phyloP scores from a whole-genome alignment of 192 early-diverging fungal genomes.

The Backusella mclennaniae region DNA sequence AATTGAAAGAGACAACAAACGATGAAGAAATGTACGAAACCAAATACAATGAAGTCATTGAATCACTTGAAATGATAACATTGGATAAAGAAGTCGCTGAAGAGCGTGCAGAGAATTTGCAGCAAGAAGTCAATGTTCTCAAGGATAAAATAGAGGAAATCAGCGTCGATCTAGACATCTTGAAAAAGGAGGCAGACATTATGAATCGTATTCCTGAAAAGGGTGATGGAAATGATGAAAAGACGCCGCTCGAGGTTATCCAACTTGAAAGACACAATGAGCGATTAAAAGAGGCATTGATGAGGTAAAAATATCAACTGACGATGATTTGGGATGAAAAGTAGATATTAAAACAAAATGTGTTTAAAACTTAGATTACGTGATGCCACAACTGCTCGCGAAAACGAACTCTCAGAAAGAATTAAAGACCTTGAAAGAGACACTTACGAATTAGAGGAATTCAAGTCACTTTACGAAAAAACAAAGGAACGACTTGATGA shows the following conservation, averaged over 20 bases:
- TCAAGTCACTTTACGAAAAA: slow-evolving; percentile 56
- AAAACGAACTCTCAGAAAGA: slow-evolving; percentile 59
- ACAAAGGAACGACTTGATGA: slow-evolving; percentile 52
- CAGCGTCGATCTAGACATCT: slow-evolving; percentile 61
- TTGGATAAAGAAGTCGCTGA: slow-evolving; percentile 93
- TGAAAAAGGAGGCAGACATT: slow-evolving; percentile 52
- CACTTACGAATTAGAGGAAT: slow-evolving; percentile 50
- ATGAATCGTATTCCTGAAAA: slow-evolving; percentile 22
- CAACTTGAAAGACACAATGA: slow-evolving; percentile 84
- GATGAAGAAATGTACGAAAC: slow-evolving; percentile 68
- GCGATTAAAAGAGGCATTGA: slow-evolving; percentile 82
- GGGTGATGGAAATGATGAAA: slow-evolving; percentile 23
- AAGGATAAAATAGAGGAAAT: slow-evolving; percentile 83
- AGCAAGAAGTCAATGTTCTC: slow-evolving; percentile 65
- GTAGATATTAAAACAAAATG: neutral
- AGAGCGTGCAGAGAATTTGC: slow-evolving; percentile 75
- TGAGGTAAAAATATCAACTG: slow-evolving; percentile 45
- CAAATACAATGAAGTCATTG: slow-evolving; percentile 68
- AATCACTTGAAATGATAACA: slow-evolving; percentile 80
- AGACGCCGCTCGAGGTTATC: slow-evolving; percentile 51
- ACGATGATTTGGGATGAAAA: neutral
- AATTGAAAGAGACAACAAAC: slow-evolving; percentile 49
- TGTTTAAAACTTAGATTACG: slow-evolving; percentile 51
- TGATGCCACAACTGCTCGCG: slow-evolving; percentile 71
- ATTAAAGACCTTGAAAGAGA: slow-evolving; percentile 76